These are phyloP conservation scores for Apophysomyces elegans DNA, from an alignment of 371 early-diverging fungal genomes.

Conservation along the genomic window DNA sequence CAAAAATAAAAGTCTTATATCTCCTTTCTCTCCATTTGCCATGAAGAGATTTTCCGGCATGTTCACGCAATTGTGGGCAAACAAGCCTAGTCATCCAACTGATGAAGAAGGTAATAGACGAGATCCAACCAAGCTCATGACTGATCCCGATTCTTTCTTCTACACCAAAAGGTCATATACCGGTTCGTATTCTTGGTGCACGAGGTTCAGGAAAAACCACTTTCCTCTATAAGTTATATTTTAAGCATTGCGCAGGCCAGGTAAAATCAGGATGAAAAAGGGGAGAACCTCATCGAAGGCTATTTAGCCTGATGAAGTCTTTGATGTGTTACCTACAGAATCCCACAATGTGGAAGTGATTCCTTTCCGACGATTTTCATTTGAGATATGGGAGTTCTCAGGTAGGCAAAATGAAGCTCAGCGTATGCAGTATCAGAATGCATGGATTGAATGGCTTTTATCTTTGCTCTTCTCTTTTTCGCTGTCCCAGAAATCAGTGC, in stretches of 20 bases:
- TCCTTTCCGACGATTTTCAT: conserved; percentile 24
- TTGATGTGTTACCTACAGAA: conserved; percentile 38
- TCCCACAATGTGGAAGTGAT: conserved; percentile 38
- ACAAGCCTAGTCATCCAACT: background rate
- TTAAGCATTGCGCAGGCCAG: conserved; percentile 30
- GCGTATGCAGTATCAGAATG: background rate
- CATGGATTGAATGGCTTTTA: background rate
- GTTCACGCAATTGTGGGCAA: conserved; percentile 3
- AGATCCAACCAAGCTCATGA: background rate
- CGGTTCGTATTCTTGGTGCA: conserved; percentile 29
- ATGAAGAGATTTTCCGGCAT: conserved; percentile 7
- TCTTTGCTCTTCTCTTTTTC: background rate
- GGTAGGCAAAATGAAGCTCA: conserved; percentile 18
- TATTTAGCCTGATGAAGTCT: conserved; percentile 30
- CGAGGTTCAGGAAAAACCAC: conserved; percentile 42
- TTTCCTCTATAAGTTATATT: conserved; percentile 40
- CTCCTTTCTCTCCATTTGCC: background rate
- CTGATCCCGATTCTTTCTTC: background rate
- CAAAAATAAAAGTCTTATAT: background rate
- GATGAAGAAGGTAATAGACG: background rate
- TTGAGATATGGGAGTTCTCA: conserved; percentile 43
- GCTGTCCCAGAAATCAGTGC: conserved; percentile 33
- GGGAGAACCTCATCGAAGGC: background rate
- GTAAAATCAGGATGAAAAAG: conserved; percentile 8
- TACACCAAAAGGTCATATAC: background rate